phyloP scores from a whole-genome alignment of 352 stramenopile genomes.

The Phytophthora colocasiae region DNA sequence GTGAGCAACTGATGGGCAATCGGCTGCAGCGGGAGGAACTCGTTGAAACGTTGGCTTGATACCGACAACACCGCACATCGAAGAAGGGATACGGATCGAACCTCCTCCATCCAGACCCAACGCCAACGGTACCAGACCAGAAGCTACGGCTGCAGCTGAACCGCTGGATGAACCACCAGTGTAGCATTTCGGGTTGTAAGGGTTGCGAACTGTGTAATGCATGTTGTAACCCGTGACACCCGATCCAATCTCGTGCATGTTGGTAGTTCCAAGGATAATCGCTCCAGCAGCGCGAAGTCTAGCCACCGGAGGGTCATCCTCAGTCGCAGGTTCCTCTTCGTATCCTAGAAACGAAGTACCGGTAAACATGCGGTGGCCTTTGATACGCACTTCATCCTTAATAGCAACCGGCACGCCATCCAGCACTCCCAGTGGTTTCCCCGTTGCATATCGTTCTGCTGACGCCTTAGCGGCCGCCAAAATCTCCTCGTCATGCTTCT shows the following conservation, averaged over 20 bases:
- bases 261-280: constrained; percentile 90
- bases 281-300: constrained; percentile 75
- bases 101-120: constrained; percentile 90
- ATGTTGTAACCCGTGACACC: constrained; percentile 85
- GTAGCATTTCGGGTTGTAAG: constrained; percentile 87
- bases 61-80: constrained; percentile 89
- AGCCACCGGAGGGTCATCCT: constrained; percentile 65
- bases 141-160: constrained; percentile 86
- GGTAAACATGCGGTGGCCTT: constrained; percentile 67
- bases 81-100: constrained; percentile 91
- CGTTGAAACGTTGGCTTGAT: constrained; percentile 90
- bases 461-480: constrained; percentile 71
- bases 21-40: constrained; percentile 60
- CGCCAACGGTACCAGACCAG: constrained; percentile 88
- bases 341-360: constrained; percentile 84
- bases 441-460: constrained; percentile 71
- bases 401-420: constrained; percentile 90
- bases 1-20: constrained; percentile 75
- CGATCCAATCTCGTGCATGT: constrained; percentile 90
- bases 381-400: constrained; percentile 89
- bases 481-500: constrained; percentile 78
- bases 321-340: constrained; percentile 39
- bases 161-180: constrained; percentile 92
- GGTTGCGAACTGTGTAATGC: constrained; percentile 79
- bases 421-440: constrained; percentile 72